Percentiles rank a stretch among this genome's conserved stretches.
Evolutionary conservation across 1,139 yeast genomes (phyloP).

Genomic region (Entelexis paramagnoliae): DNA sequence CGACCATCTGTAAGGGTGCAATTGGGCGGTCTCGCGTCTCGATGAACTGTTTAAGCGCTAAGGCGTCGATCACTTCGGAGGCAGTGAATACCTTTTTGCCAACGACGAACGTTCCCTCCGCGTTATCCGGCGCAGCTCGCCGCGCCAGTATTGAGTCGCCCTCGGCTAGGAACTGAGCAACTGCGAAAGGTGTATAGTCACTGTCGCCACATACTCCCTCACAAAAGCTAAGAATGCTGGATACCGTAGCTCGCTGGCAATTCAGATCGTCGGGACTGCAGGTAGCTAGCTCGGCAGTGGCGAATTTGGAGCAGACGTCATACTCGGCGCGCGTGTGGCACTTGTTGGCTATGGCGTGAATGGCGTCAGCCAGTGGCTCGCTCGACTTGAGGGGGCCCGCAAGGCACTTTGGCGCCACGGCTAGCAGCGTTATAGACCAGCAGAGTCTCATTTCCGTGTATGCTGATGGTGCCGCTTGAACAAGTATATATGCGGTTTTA

Average conservation of each 20-base stretch:
- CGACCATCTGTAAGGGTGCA: not conserved
- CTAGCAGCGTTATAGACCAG: not conserved
- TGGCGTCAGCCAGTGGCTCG: constrained; percentile 11
- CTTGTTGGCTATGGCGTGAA: constrained; percentile 16
- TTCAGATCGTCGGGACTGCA: constrained; percentile 24
- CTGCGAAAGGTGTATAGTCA: constrained; percentile 4
- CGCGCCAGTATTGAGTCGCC: not conserved
- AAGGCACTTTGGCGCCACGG: not conserved
- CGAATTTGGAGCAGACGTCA: constrained; percentile 23
- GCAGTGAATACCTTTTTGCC: not conserved
- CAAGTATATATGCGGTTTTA: too few relatives aligned
- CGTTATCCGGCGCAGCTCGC: not conserved
- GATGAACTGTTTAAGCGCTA: constrained; percentile 10
- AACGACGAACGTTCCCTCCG: not conserved
- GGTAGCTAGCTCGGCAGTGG: constrained; percentile 16
- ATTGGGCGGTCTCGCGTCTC: constrained; percentile 4
- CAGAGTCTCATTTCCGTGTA: not conserved
- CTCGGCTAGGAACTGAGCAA: not conserved
- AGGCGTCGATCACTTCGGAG: constrained; percentile 1
- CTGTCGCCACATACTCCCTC: constrained; percentile 17
- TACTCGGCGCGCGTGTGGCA: constrained; percentile 15
- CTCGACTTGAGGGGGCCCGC: not conserved
- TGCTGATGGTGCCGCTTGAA: not conserved
- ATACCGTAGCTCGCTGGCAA: constrained; percentile 25
- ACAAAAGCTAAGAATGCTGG: constrained; percentile 23